phyloP scores from a whole-genome alignment of 768 basidiomycete genomes.

The Podaxis sp. region DNA sequence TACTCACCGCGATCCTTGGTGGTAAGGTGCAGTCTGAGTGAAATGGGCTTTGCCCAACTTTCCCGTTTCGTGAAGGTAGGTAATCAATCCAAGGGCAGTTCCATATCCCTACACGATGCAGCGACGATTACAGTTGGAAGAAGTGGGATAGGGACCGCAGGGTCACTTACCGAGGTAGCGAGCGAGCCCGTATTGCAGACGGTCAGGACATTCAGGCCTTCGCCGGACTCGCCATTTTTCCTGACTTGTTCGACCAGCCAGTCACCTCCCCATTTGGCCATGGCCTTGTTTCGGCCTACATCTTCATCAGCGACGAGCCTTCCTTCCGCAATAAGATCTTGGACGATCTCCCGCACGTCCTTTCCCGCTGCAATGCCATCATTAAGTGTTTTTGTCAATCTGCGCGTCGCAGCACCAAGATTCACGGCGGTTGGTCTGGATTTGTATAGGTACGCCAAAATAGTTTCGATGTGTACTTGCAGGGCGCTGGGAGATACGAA shows the following conservation, averaged over 20 bases:
- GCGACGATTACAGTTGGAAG: not conserved
- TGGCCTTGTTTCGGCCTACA: constrained; percentile 79
- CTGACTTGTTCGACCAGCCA: constrained; percentile 69
- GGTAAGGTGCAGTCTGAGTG: constrained; percentile 93
- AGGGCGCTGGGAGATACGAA: constrained; percentile 54
- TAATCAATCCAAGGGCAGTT: constrained; percentile 92
- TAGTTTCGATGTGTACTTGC: constrained; percentile 50
- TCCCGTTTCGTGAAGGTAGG: constrained; percentile 77
- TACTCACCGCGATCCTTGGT: constrained; percentile 80
- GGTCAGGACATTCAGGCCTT: constrained; percentile 78
- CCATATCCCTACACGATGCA: constrained; percentile 75
- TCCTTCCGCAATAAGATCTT: constrained; percentile 69
- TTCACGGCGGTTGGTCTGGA: constrained; percentile 98
- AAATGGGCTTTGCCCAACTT: constrained; percentile 84
- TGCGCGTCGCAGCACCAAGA: constrained; percentile 80
- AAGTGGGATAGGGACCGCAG: constrained; percentile 2
- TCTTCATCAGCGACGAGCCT: constrained; percentile 82
- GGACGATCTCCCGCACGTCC: constrained; percentile 47
- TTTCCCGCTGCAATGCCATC: constrained; percentile 40
- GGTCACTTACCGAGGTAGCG: constrained; percentile 76
- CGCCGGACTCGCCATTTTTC: constrained; percentile 32
- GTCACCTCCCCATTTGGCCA: constrained; percentile 83
- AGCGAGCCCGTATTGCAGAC: constrained; percentile 98
- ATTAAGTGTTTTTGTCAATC: constrained; percentile 58
- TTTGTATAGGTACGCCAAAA: constrained; percentile 73